Conservation (phyloP, 495 filamentous ascomycete genomes). For the Talaromyces liani region DNA sequence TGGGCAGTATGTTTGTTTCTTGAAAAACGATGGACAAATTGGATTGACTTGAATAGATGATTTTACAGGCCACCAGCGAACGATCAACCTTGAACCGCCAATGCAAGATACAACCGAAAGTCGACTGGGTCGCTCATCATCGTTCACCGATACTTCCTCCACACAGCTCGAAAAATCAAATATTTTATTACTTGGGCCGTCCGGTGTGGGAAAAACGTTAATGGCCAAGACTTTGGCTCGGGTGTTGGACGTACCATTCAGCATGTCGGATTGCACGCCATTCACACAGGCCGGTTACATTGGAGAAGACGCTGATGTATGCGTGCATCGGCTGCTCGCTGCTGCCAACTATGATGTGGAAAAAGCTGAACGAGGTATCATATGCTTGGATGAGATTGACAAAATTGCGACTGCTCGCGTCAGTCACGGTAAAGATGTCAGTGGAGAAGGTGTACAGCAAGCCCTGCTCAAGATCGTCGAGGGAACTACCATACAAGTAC, state of each 20-base stretch:
- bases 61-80: conserved; percentile 63
- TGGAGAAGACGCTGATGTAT: conserved; percentile 90
- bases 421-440: conserved; percentile 72
- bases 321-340: conserved; percentile 80
- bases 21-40: conserved; percentile 3
- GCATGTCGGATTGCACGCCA: conserved; percentile 94
- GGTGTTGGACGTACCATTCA: conserved; percentile 87
- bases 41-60: conserved; percentile 53
- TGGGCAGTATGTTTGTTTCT: conserved; percentile 45
- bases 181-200: conserved; percentile 84
- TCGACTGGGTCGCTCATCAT: conserved; percentile 24
- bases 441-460: conserved; percentile 93
- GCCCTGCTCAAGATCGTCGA: conserved; percentile 93
- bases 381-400: conserved; percentile 93
- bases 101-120: conserved; percentile 6
- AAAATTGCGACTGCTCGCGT: conserved; percentile 78
- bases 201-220: conserved; percentile 93
- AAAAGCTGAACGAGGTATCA: conserved; percentile 83
- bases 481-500: conserved; percentile 84
- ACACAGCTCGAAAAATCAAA: conserved; percentile 94
- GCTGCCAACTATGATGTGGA: conserved; percentile 86
- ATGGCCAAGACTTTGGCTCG: conserved; percentile 80
- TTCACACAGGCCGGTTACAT: conserved; percentile 98
- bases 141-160: conserved; percentile 49
- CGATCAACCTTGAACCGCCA: conserved; percentile 33